phyloP scores from a whole-genome alignment of 805 yeast species.

The Saccharomyces kudriavzevii region DNA sequence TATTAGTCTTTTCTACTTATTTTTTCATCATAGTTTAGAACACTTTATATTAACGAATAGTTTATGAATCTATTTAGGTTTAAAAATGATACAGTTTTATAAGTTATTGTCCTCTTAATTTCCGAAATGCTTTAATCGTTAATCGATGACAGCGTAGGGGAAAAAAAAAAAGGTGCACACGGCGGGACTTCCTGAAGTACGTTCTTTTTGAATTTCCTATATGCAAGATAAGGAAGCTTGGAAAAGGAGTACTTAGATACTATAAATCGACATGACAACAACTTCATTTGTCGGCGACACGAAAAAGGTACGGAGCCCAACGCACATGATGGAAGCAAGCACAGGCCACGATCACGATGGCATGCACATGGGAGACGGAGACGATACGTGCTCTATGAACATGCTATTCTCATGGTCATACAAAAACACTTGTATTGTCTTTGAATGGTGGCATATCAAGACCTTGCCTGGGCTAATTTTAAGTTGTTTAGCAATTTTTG shows the following conservation, averaged over 20 bases:
- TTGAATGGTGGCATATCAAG: slow-evolving; percentile 72
- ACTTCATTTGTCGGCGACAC: background rate
- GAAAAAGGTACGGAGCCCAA: background rate
- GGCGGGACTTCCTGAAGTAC: background rate
- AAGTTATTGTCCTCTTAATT: background rate
- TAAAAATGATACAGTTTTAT: slow-evolving; percentile 13
- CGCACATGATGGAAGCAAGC: background rate
- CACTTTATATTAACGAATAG: slow-evolving; percentile 6
- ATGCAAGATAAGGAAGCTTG: background rate
- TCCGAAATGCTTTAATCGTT: too few species aligned
- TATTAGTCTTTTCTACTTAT: slow-evolving; percentile 1
- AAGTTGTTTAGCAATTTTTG: slow-evolving; percentile 42
- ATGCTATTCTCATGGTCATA: slow-evolving; percentile 80
- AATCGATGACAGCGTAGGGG: background rate
- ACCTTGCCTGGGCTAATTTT: slow-evolving; percentile 43
- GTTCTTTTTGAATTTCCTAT: background rate
- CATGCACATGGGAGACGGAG: slow-evolving; percentile 21
- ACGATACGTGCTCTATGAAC: slow-evolving; percentile 45
- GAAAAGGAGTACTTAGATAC: background rate
- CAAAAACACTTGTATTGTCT: slow-evolving; percentile 62
- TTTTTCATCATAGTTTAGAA: slow-evolving; percentile 3
- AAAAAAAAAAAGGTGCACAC: background rate
- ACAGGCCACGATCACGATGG: slow-evolving; percentile 4
- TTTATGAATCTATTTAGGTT: slow-evolving; percentile 12
- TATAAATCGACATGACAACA: background rate